Base-by-base conservation (phyloP, 257 asterid genomes). In the Haberlea rhodopensis region DNA sequence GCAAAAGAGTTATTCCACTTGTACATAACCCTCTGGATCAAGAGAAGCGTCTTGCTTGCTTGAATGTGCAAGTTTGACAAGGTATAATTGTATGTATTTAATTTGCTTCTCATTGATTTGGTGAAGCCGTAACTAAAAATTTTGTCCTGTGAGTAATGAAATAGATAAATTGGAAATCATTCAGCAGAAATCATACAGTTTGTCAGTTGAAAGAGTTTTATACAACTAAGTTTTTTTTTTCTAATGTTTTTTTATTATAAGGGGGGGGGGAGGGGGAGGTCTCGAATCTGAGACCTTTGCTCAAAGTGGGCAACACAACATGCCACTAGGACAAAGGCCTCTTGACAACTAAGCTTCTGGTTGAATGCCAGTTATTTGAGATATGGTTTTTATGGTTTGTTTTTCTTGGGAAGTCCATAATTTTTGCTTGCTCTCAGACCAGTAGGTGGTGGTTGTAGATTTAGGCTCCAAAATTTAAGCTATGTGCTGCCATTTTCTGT, bases 1-100 rank as follows among this genome's bases (percentile, higher is more conserved):
- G 96, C 97, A 25, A 92, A 92, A 62, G 91, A 92, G 80, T 73
- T 92, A 84, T 92, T 87, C 71, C 94, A 87, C 43, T 75, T 72
- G 8, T 84, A 87, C 71, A 89, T 89, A 70, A 79, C 78, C 57
- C 82, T 68, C 40, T 92, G 99, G 99, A 89, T 92, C 86, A 85
- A 65, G 99, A 89, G 19, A 89, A 77, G 73, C 96, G 96, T 34
- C 84, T 87, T 32, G 68, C 88, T 40, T 92, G 71, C 95, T 89
- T 18, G 96, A 89, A 32, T 76, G 31, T 92, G 96, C 89, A 92
- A 92, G 79, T 73, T 77, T 60, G 99, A 89, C 76, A 92, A 85
- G 90, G 99, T 92, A 82, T 48, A 18, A 0, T 34, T 19, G 37
- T 24, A 40, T 40, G 19, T 13, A 15, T 40, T 37, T 40, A 19